Percentiles rank a stretch among this genome's conserved stretches.
Conservation (phyloP, 192 early-diverging fungal genomes). For the Gigaspora rosea region DNA sequence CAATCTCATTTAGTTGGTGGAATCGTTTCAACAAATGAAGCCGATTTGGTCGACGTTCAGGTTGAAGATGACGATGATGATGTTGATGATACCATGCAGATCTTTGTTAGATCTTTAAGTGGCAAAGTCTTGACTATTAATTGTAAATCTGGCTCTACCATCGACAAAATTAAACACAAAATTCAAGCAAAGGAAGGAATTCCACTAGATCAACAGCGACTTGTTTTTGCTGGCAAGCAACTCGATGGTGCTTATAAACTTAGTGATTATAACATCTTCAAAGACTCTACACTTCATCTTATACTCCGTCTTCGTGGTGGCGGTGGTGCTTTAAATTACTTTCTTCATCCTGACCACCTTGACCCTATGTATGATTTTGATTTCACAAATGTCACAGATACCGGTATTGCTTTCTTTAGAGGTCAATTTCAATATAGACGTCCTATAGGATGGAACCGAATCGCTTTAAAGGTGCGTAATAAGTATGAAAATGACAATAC, state of each 20-base stretch:
- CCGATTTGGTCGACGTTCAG: neutral
- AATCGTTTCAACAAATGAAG: neutral
- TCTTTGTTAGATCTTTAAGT: conserved; percentile 42
- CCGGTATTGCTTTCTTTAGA: neutral
- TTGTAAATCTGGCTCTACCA: conserved; percentile 71
- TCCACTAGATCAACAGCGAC: conserved; percentile 76
- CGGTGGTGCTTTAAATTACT: conserved; percentile 57
- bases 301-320: conserved; percentile 71
- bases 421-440: conserved; percentile 4
- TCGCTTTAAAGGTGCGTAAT: conserved; percentile 20
- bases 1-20: conserved; percentile 19
- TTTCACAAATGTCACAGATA: conserved; percentile 1
- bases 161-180: conserved; percentile 79
- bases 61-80: neutral
- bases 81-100: neutral
- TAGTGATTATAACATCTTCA: conserved; percentile 76
- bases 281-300: conserved; percentile 70
- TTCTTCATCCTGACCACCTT: conserved; percentile 14
- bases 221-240: conserved; percentile 81
- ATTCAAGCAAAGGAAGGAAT: conserved; percentile 84
- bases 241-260: conserved; percentile 76
- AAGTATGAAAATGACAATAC: conserved; percentile 8
- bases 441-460: conserved; percentile 17
- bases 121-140: conserved; percentile 81
- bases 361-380: conserved; percentile 20